Base-by-base conservation (phyloP, 306 rosid genomes). In the Fragaria vesca region DNA sequence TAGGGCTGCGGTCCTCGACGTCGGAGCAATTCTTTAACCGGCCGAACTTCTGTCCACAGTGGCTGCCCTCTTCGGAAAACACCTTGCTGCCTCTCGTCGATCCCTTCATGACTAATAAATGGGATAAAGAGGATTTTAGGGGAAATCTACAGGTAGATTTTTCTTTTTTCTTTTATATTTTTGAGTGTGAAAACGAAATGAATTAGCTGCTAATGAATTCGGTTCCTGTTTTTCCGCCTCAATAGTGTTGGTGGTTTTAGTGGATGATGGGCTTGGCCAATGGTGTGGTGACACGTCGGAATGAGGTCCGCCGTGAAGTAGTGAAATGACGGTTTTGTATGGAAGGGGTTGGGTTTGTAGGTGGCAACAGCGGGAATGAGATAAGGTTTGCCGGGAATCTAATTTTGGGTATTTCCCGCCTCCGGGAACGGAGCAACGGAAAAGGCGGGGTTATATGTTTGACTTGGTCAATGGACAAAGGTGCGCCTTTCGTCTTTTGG, bases 41-140 rank as follows among this genome's bases (percentile, higher is more conserved):
- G 24, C 84, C 86, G 21, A 48, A 85, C 65, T 21, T 80, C 71
- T 69, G 78, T 15, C 86, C 89, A 0, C 61, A 77, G 15, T 4
- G 20, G 54, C 79, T 75, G 82, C 38, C 6, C n/a, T 85, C 90
- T 6, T 88, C 89, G 1, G 80, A 18, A 76, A 90, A 81, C 11
- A 82, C 62, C 2, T 72, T 82, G 71, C 78, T 69, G 7, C 85
- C 85, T 79, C 79, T 85, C 0, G 87, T 82, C 62, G 94, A 83
- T 6, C 87, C 84, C 75, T 81, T 79, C 88, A 84, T 81, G 42
- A 72, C 1, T 15, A 63, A 42, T 24, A 55, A 21, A 57, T 69
- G 66, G 73, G 65, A 79, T 26, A 47, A 57, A 80, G 48, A 20
- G 26, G 50, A 24, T 45, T 61, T 47, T 18, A 74, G 60, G 50